Evolutionary conservation across 306 rosid species (phyloP).

Genomic region (Purshia tridentata): DNA sequence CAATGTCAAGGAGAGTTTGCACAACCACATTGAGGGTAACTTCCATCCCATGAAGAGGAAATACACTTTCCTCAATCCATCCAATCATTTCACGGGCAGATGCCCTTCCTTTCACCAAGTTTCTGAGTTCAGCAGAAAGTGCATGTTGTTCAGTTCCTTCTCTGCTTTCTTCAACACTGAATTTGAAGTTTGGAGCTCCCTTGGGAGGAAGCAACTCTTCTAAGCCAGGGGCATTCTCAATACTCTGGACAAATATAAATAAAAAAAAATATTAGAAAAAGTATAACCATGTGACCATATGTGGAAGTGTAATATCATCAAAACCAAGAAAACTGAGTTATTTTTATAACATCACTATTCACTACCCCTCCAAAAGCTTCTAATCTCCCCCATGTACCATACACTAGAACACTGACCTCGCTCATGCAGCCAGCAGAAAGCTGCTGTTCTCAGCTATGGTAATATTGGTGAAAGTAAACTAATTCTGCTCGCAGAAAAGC

Average conservation of each 20-base stretch:
- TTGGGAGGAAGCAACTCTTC: slow-evolving; percentile 94
- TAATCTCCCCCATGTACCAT: no score
- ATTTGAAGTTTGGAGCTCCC: slow-evolving; percentile 72
- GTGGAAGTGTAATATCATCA: not conserved
- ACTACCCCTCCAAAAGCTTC: not conserved
- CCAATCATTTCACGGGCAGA: slow-evolving; percentile 80
- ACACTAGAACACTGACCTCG: no score
- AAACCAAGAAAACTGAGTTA: not conserved
- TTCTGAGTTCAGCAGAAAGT: slow-evolving; percentile 70
- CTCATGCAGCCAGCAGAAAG: no score
- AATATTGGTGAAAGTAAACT: no score
- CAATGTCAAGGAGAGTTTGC: slow-evolving; percentile 90
- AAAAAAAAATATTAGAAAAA: slow-evolving; percentile 18
- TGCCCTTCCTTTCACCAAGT: slow-evolving; percentile 83
- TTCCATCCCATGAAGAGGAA: slow-evolving; percentile 78
- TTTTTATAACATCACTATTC: slow-evolving; percentile 6
- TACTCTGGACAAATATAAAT: slow-evolving; percentile 52
- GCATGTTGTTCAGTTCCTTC: slow-evolving; percentile 55
- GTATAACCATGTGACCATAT: not conserved
- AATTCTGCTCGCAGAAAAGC: no score
- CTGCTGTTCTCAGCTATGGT: no score
- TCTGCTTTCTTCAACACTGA: slow-evolving; percentile 52
- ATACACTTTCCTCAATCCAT: slow-evolving; percentile 80
- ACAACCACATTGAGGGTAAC: slow-evolving; percentile 69
- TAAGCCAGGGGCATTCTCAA: slow-evolving; percentile 96